Conservation (phyloP, 805 yeast genomes). For the Blastobotrys attinorum region DNA sequence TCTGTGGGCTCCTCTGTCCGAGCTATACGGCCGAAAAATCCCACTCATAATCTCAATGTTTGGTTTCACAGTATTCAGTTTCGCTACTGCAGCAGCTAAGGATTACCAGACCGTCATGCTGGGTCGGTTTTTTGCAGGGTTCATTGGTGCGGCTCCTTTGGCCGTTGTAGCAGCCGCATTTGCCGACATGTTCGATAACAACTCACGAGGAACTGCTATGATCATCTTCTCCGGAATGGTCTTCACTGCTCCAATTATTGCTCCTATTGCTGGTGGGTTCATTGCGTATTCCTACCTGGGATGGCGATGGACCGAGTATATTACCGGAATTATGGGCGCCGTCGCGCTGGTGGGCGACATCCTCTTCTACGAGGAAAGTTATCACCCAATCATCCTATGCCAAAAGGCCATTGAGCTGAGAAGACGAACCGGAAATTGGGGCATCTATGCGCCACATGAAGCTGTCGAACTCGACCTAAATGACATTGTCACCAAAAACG, state of each 20-base stretch:
- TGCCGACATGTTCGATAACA: conserved; percentile 68
- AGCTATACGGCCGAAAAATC: conserved; percentile 60
- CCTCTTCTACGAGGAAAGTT: conserved; percentile 57
- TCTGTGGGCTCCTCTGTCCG: conserved; percentile 85
- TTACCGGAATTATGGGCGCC: conserved; percentile 55
- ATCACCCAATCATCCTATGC: conserved; percentile 58
- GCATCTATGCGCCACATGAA: conserved; percentile 72
- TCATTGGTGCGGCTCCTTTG: conserved; percentile 76
- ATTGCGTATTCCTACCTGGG: conserved; percentile 54
- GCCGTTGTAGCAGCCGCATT: conserved; percentile 82
- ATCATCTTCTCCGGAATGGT: conserved; percentile 64
- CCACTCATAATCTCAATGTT: conserved; percentile 51
- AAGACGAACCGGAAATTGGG: conserved; percentile 71
- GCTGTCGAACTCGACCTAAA: conserved; percentile 45
- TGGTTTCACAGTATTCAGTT: conserved; percentile 51
- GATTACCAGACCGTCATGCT: conserved; percentile 70
- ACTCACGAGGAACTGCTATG: conserved; percentile 67
- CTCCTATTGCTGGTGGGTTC: conserved; percentile 73
- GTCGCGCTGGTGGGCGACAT: conserved; percentile 34
- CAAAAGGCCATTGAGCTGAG: conserved; percentile 57
- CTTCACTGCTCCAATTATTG: conserved; percentile 71
- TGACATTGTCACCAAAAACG: conserved; percentile 55
- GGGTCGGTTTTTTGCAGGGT: conserved; percentile 73
- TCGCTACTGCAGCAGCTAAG: conserved; percentile 72
- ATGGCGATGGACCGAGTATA: conserved; percentile 79